Evolutionary conservation across 495 filamentous ascomycete genomes (phyloP), one percentile per base, ranked within the genome.

Genomic region (Daldinia grandis): DNA sequence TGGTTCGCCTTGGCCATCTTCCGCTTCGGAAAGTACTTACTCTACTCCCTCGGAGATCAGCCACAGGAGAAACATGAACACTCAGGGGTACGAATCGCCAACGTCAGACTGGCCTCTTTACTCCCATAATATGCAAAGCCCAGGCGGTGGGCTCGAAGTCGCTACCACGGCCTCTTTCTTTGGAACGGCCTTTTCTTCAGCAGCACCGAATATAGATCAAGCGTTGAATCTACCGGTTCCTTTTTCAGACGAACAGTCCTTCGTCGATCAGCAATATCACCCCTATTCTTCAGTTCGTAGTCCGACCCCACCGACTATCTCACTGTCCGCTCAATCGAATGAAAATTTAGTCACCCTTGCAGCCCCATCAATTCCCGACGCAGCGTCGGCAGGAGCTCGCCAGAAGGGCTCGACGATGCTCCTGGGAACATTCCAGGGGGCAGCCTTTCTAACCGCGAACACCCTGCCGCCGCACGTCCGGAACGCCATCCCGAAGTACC

Each of bases 1-100:
- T n/a, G 78, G 74, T 35, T 85, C 84, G 2, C 79, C 82, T 17
- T 83, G 79, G 78, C 74, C 81, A 3, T 85, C 84, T 35, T 84
- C 85, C 7, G 75, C 80, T 50, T 81, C 82, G 24, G 82, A 83
- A 42, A 87, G 85, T 71, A 80, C 75, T 28, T 83, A 80, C 67
- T 86, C 83, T 21, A 83, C 82, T 2, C 82, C 81, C 6, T 84
- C 84, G n/a, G 83, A 84, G 5, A 61, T 73, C 42, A 56, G 65
- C 30, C 69, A 72, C 35, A 51, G 74, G 49, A 63, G 67, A 27
- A 59, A 59, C 21, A 51, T 68, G 37, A 58, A 44, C 42, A 10
- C 17, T n/a, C 69, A 62, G 21, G 42, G 62, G 5, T 72, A 49
- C 53, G 68, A 71, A 19, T 77, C 75, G 5, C 75, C 75, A 37